Percentiles rank a stretch among this genome's conserved stretches.
Conservation (phyloP, 2,329 filamentous ascomycete genomes). For the Alternaria panax region DNA sequence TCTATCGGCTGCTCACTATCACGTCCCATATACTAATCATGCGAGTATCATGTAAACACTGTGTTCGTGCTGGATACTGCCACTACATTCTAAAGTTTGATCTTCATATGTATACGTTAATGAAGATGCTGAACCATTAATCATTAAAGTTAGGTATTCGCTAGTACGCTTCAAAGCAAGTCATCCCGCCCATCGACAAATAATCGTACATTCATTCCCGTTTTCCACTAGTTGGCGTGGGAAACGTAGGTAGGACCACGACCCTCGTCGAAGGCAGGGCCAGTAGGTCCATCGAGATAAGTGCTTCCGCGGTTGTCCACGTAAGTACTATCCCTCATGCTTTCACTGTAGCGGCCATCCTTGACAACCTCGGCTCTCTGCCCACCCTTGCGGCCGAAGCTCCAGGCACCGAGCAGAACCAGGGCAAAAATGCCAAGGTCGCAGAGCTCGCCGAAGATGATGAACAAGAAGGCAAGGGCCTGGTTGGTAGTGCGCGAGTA, state of each 20-base stretch:
- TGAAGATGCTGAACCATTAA: too few relatives aligned
- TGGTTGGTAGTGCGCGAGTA: slow-evolving; percentile 29
- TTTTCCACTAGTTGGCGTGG: not conserved
- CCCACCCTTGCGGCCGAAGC: slow-evolving; percentile 22
- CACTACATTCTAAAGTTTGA: too few relatives aligned
- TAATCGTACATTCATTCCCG: not conserved
- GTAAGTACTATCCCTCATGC: not conserved
- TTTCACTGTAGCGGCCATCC: slow-evolving; percentile 15
- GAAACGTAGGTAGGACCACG: not conserved
- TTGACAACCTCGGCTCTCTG: slow-evolving; percentile 1
- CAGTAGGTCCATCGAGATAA: not conserved
- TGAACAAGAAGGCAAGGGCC: slow-evolving; percentile 29
- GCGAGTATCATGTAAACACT: too few relatives aligned
- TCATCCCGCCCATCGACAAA: rapidly evolving
- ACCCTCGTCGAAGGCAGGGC: not conserved
- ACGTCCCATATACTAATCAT: too few relatives aligned
- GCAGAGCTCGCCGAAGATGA: slow-evolving; percentile 27
- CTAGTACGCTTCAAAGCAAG: not conserved
- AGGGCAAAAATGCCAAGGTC: slow-evolving; percentile 21
- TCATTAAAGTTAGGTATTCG: not conserved
- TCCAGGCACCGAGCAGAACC: slow-evolving; percentile 20
- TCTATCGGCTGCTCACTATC: too few relatives aligned
- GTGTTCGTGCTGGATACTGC: too few relatives aligned
- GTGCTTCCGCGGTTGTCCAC: not conserved
- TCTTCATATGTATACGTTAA: too few relatives aligned